Percentiles rank a stretch among this genome's conserved stretches.
Conservation (phyloP, 305 asterid genomes). For the Fraxinus paxiana region DNA sequence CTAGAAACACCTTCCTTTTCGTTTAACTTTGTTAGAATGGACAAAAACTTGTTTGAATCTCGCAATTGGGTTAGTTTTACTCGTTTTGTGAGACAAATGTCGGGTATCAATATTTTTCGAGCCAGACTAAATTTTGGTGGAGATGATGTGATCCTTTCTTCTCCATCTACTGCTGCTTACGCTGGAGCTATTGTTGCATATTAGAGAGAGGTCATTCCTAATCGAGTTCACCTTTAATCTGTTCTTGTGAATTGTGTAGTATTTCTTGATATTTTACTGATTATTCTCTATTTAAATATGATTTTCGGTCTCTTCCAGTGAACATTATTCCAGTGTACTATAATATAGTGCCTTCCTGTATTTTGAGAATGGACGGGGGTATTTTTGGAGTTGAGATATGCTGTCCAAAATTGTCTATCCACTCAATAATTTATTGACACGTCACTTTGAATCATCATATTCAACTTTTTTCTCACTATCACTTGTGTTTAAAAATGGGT, state of each 20-base stretch:
- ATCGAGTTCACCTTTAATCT: slow-evolving; percentile 13
- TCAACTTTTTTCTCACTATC: too few relatives aligned
- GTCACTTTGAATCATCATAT: too few relatives aligned
- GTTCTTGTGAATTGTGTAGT: slow-evolving; percentile 25
- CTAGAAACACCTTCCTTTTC: slow-evolving; percentile 48
- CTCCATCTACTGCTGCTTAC: slow-evolving; percentile 41
- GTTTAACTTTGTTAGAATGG: slow-evolving; percentile 73
- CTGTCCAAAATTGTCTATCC: too few relatives aligned
- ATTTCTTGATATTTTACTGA: slow-evolving; percentile 10
- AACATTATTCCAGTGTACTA: neutral
- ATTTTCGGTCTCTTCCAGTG: neutral
- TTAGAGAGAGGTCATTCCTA: slow-evolving; percentile 23
- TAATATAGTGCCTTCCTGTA: slow-evolving; percentile 26
- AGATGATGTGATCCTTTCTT: slow-evolving; percentile 31
- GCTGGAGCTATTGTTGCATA: slow-evolving; percentile 44
- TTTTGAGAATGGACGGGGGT: slow-evolving; percentile 35
- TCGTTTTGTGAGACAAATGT: slow-evolving; percentile 59
- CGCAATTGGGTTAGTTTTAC: slow-evolving; percentile 60
- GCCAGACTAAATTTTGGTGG: slow-evolving; percentile 48
- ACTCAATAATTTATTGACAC: too few relatives aligned
- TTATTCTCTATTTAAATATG: neutral
- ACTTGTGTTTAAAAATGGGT: too few relatives aligned
- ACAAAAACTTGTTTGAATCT: slow-evolving; percentile 48
- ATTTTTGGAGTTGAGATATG: neutral
- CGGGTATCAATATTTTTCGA: slow-evolving; percentile 39